A percentile compares a stretch with the other conserved stretches of the same genome.
Conservation (phyloP, 1,139 yeast genomes). For the Candida sp. region DNA sequence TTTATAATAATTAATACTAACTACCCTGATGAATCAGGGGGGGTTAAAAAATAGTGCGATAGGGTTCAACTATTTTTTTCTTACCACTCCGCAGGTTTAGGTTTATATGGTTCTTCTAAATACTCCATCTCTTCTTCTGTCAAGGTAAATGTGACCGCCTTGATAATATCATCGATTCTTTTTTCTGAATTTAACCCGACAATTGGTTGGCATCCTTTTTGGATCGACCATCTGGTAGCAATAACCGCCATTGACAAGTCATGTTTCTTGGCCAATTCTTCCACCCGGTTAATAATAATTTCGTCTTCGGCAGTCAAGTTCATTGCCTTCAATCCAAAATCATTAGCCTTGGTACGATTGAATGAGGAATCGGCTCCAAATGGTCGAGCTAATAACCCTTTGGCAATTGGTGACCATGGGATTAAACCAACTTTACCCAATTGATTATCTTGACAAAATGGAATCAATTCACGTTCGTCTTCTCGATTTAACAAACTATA, state of each 20-base stretch:
- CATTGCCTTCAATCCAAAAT: conserved; percentile 2
- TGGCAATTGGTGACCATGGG: conserved; percentile 52
- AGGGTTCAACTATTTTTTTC: too few species aligned
- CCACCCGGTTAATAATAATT: conserved; percentile 47
- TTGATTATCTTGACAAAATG: conserved; percentile 31
- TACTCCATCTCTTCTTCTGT: conserved; percentile 41
- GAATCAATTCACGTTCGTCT: conserved; percentile 60
- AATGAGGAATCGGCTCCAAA: conserved; percentile 3
- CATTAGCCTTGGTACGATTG: conserved; percentile 7
- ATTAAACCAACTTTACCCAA: conserved; percentile 43
- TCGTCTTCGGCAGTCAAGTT: conserved; percentile 17
- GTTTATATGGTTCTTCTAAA: conserved; percentile 48
- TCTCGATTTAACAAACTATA: conserved; percentile 55
- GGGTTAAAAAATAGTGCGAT: too few species aligned
- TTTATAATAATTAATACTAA: too few species aligned
- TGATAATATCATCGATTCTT: conserved; percentile 52
- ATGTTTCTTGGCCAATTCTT: conserved; percentile 44
- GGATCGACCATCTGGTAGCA: conserved; percentile 52
- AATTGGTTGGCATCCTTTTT: conserved; percentile 52
- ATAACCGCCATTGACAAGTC: conserved; percentile 52
- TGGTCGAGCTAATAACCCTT: conserved; percentile 47
- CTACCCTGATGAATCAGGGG: too few species aligned
- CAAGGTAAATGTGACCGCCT: conserved; percentile 38
- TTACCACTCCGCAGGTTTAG: background rate
- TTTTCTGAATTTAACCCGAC: conserved; percentile 52